Evolutionary conservation across 2,329 filamentous ascomycete species (phyloP).

Genomic region (Myrmaecium sp.): DNA sequence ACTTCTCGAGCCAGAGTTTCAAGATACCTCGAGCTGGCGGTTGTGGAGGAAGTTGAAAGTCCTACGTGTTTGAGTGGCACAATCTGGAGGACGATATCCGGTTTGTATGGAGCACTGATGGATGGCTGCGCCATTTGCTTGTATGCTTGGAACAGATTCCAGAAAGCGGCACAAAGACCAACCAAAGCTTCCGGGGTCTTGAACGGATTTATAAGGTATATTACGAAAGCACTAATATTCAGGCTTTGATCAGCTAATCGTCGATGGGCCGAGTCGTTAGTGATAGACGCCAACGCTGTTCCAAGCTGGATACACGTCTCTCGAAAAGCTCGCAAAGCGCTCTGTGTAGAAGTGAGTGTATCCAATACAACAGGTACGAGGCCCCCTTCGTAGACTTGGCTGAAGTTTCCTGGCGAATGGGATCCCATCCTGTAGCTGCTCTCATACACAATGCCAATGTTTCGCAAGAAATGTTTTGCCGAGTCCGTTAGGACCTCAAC

Average conservation of each 20-base stretch:
- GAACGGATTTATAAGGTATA: constrained; percentile 61
- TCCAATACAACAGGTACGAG: constrained; percentile 15
- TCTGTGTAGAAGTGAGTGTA: constrained; percentile 8
- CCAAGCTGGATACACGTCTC: constrained; percentile 23
- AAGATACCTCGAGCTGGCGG: too few species aligned
- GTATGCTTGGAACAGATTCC: constrained; percentile 52
- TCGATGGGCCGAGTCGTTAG: constrained; percentile 15
- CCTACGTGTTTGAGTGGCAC: constrained; percentile 53
- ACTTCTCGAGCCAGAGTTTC: constrained; percentile 53
- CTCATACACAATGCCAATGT: constrained; percentile 56
- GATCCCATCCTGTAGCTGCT: constrained; percentile 55
- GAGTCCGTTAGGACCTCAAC: constrained; percentile 45
- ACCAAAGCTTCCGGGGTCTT: constrained; percentile 39
- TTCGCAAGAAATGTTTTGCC: constrained; percentile 46
- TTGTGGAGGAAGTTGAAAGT: constrained; percentile 39
- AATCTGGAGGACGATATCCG: constrained; percentile 61
- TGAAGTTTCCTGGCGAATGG: too few species aligned
- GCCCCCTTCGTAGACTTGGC: too few species aligned
- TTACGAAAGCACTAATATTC: constrained; percentile 43
- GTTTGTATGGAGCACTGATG: constrained; percentile 12
- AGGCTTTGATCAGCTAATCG: constrained; percentile 21
- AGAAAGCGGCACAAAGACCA: constrained; percentile 60
- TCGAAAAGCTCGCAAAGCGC: constrained; percentile 14
- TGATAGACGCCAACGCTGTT: constrained; percentile 19
- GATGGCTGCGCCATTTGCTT: constrained; percentile 30